Base-by-base conservation (phyloP, 352 stramenopile genomes). In the Phytophthora chlamydospora region DNA sequence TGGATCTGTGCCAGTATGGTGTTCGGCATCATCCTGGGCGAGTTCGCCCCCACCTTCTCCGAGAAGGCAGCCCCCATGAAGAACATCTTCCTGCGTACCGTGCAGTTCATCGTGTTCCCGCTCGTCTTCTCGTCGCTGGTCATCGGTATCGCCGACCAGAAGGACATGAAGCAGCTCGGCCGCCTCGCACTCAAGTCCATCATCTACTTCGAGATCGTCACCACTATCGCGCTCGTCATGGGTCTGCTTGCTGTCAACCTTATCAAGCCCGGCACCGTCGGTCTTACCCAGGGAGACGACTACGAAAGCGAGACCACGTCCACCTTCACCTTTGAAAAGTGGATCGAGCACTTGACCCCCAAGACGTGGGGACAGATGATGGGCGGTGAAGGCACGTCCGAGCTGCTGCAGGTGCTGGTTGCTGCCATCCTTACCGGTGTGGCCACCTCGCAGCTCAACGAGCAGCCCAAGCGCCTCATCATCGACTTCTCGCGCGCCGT, bases 321-420 rank as follows among this genome's bases (percentile, higher is more conserved):
- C 13, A 62, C 57, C 0, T 80, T 88, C 27, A 76, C 73, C 7
- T 78, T 85, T 13, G 73, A 68, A 11, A 77, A 60, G 17, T 88
- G 71, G 71, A 85, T 88, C 45, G 69, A 80, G 45, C 78, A 88
- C 47, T 51, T 88, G 59, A 80, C 78, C 14, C 78, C 78, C 33
- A 88, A 88, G 68, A 88, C 78, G 47, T 88, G 78, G 78, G 73
- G 78, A 27, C 73, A 88, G 51, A 88, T 88, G 78, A 88, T 88
- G 78, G 78, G 75, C 19, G 78, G 78, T 31, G 73, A 55, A 4
- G 78, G 75, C 19, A 80, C 75, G 11, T 85, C 75, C 10, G 78
- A 88, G 49, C 64, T 88, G 24, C 74, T 88, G 7, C 78, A 88
- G 47, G 78, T 88, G 1, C 71, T 88, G 0, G 61, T 88, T 0